Percentiles rank a stretch among this genome's conserved stretches.
phyloP scores from a whole-genome alignment of 768 basidiomycete species.

The Botryobasidium botryosum region DNA sequence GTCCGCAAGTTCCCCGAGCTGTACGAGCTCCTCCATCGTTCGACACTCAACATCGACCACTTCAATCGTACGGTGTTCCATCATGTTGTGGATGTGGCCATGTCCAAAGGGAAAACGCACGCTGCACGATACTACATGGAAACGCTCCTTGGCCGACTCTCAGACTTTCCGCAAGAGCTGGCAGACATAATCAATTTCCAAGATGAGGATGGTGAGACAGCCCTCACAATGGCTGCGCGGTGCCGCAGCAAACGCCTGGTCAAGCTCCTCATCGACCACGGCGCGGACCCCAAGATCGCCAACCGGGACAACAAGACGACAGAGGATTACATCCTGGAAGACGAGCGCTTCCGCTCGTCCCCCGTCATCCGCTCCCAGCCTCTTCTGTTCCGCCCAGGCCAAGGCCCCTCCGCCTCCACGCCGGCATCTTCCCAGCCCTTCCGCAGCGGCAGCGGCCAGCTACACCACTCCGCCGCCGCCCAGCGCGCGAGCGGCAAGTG shows the following conservation, averaged over 20 bases:
- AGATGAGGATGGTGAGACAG: conserved; percentile 97
- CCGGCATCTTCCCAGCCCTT: conserved; percentile 20
- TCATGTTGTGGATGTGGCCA: conserved; percentile 92
- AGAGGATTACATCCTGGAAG: conserved; percentile 97
- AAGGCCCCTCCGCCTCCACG: conserved; percentile 23
- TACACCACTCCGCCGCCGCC: conserved; percentile 73
- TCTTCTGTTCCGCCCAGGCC: conserved; percentile 28
- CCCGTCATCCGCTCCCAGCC: conserved; percentile 60
- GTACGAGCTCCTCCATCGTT: conserved; percentile 92
- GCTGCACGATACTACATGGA: conserved; percentile 99
- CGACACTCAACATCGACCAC: conserved; percentile 96
- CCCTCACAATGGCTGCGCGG: conserved; percentile 88
- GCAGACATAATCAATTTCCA: conserved; percentile 99
- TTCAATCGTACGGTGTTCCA: conserved; percentile 96
- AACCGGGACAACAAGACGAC: conserved; percentile 94
- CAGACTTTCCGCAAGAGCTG: conserved; percentile 88
- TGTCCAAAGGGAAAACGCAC: conserved; percentile 95
- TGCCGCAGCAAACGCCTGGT: conserved; percentile 92
- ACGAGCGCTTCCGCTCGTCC: conserved; percentile 89
- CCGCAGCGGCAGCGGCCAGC: conserved; percentile 16
- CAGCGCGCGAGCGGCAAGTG: conserved; percentile 75
- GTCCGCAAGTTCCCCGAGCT: conserved; percentile 97
- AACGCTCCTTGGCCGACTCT: conserved; percentile 68
- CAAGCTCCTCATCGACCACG: conserved; percentile 88
- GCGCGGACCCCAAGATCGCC: conserved; percentile 85